Conservation (phyloP, 768 basidiomycete genomes). For the Lactifluus hygrophoroides region DNA sequence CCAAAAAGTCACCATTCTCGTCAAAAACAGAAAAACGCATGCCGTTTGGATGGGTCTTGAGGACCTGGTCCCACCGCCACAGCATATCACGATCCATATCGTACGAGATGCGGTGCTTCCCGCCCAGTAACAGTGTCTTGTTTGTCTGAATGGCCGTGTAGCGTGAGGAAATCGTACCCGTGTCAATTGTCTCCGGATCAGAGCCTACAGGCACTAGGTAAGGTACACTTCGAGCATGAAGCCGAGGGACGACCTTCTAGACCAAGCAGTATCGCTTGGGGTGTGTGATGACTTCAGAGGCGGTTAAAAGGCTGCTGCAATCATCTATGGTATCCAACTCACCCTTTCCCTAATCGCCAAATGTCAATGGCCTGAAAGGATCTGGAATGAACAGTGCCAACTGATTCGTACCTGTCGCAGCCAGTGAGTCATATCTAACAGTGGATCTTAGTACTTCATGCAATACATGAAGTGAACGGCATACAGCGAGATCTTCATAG, state of each 20-base stretch:
- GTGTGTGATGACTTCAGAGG: conserved; percentile 64
- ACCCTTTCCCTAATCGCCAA: conserved; percentile 62
- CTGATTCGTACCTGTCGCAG: conserved; percentile 65
- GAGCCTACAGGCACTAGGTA: conserved; percentile 37
- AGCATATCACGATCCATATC: conserved; percentile 90
- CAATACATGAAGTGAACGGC: conserved; percentile 21
- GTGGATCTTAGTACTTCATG: conserved; percentile 1
- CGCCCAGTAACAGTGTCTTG: conserved; percentile 62
- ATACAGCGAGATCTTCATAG: conserved; percentile 79
- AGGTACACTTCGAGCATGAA: not conserved
- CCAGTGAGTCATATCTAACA: conserved; percentile 78
- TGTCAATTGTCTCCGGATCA: conserved; percentile 91
- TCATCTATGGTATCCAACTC: conserved; percentile 22
- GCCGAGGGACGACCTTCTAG: conserved; percentile 43
- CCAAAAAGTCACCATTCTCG: conserved; percentile 74
- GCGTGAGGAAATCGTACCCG: conserved; percentile 70
- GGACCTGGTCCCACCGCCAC: conserved; percentile 85
- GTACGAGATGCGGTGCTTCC: conserved; percentile 68
- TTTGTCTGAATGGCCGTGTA: conserved; percentile 60
- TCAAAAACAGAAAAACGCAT: conserved; percentile 88
- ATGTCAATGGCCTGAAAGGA: conserved; percentile 3
- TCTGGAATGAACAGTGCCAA: not conserved
- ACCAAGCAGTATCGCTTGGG: conserved; percentile 78
- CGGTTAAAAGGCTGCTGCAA: not conserved
- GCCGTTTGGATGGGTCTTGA: conserved; percentile 85